Base-by-base conservation (phyloP, 805 yeast genomes). In the Helenozyma rhizophorensis region DNA sequence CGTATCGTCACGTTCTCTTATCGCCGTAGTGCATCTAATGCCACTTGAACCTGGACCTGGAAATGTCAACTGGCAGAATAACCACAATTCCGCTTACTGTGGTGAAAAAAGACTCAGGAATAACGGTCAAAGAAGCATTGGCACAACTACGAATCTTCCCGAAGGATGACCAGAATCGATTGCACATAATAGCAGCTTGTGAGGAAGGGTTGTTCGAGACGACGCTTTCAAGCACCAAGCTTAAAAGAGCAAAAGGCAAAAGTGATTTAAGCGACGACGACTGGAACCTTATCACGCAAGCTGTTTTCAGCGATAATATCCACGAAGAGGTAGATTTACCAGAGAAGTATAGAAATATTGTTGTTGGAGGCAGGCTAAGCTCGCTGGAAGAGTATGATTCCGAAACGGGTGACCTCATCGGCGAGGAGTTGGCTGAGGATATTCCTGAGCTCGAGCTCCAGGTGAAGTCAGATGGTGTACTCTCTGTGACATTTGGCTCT, bases 301-400 rank as follows among this genome's bases (percentile, higher is more conserved):
- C 29, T n/a, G 32, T 61, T 18, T 47, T 63, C 23, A 34, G 37
- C 6, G 32, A 21, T 6, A 28, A 32, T 18, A 37, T 35, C 6
- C 13, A 17, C 6, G 21, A 14, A 5, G 32, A 31, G 13, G 18
- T 1, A 3, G 18, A 1, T 1, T 18, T 30, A n/a, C 41, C 43
- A 5, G 16, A 40, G 12, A 47, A 45, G 14, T 40, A 34, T n/a
- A 40, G 36, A 16, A 40, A 39, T 12, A 33, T 43, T 13, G 31
- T 28, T 7, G 21, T 51, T 14, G 23, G 37, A 6, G 60, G 50
- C 3, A 53, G 40, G 30, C 43, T 60, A 21, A 29, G 43, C 3
- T 53, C 60, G n/a, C 48, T 42, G 34, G 43, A 44, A 19, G 45
- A 48, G 16, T 52, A 54, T 34, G 55, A 55, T 29, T 30, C 26